Conservation (phyloP, 2,329 filamentous ascomycete species). For the Trichophaea hybrida region DNA sequence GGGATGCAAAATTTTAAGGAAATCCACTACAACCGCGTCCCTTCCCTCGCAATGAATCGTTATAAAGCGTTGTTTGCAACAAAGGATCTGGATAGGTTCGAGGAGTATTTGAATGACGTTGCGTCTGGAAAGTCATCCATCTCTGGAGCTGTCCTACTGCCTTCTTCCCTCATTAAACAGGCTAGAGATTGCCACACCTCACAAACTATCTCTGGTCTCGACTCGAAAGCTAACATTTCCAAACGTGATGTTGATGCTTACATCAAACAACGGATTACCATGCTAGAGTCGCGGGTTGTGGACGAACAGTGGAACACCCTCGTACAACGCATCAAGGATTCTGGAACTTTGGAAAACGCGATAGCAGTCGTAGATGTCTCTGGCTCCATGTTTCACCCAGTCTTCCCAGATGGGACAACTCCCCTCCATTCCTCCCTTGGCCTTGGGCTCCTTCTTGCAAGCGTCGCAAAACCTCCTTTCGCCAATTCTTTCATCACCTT, state of each 20-base stretch:
- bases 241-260: not conserved
- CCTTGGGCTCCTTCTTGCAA: slow-evolving; percentile 42
- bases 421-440: slow-evolving; percentile 44
- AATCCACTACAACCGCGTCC: slow-evolving; percentile 45
- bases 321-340: slow-evolving; percentile 44
- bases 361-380: slow-evolving; percentile 47
- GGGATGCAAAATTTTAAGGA: slow-evolving; percentile 35
- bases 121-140: slow-evolving; percentile 38
- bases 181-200: not conserved
- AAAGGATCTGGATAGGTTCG: slow-evolving; percentile 40
- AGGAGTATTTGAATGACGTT: slow-evolving; percentile 38
- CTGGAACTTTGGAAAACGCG: slow-evolving; percentile 39
- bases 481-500: slow-evolving; percentile 44
- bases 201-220: not conserved
- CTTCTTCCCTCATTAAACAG: slow-evolving; percentile 34
- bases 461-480: slow-evolving; percentile 41
- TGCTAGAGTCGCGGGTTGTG: slow-evolving; percentile 13
- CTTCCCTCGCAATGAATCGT: slow-evolving; percentile 43
- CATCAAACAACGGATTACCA: not conserved
- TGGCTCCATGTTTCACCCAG: slow-evolving; percentile 37
- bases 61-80: slow-evolving; percentile 38
- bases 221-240: not conserved
- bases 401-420: slow-evolving; percentile 35
- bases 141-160: slow-evolving; percentile 43
- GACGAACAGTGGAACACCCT: slow-evolving; percentile 44